phyloP scores from a whole-genome alignment of 768 basidiomycete species.

The Asterophora lycoperdoides region DNA sequence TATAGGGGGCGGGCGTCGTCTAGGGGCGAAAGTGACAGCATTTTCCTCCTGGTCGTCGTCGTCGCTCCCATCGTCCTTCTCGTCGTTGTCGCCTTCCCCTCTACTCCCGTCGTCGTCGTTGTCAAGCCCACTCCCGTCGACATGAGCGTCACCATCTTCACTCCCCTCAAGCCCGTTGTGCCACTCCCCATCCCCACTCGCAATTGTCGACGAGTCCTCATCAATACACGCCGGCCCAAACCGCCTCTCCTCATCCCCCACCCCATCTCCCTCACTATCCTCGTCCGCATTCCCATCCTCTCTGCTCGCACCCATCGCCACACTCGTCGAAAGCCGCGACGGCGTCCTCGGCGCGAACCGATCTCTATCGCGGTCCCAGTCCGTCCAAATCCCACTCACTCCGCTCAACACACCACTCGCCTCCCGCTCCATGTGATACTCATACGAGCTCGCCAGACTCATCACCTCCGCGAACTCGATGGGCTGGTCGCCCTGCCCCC shows the following conservation, averaged over 20 bases:
- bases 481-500: constrained; percentile 50
- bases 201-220: constrained; percentile 50
- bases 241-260: constrained; percentile 2
- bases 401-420: no score
- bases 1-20: constrained; percentile 12
- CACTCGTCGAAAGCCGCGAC: constrained; percentile 12
- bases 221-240: constrained; percentile 32
- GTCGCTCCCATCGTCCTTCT: constrained; percentile 16
- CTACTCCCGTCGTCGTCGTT: constrained; percentile 2
- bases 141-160: constrained; percentile 29
- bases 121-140: background rate
- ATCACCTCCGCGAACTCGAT: constrained; percentile 29
- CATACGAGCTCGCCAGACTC: constrained; percentile 24
- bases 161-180: constrained; percentile 11
- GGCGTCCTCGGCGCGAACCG: constrained; percentile 14
- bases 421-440: no score
- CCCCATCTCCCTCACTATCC: no score
- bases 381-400: no score
- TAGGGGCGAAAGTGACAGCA: constrained; percentile 30
- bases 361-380: no score
- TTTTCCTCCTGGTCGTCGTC: constrained; percentile 23
- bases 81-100: constrained; percentile 8
- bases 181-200: constrained; percentile 33
- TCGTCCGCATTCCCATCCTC: constrained; percentile 2
- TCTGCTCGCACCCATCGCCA: constrained; percentile 5